Evolutionary conservation across 148 eudicot species (phyloP), one percentile per base, ranked within the genome.

Genomic region (Rhododendron williamsianum): DNA sequence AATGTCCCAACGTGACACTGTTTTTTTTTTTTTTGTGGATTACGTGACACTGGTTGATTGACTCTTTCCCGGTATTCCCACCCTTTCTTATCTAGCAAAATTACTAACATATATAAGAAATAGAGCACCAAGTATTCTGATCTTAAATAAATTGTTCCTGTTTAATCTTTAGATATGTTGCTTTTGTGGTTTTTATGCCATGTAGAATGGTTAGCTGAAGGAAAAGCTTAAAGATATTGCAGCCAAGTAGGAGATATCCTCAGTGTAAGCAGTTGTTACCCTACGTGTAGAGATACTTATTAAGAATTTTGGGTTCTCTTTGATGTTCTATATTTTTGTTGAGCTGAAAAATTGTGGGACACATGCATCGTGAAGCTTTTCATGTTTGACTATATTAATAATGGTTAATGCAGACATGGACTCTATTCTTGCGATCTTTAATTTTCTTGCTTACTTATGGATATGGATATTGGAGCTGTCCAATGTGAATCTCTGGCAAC

Each of bases 191-290:
- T 46, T 0, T 41, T 46, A 6, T 46, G 48, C 7, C 48, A 0
- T 46, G 48, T 46, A 46, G 84, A 82, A 2, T 12, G 84, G 84
- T 41, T 77, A 82, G 54, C 41, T 82, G 76, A 80, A 60, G 78
- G 56, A 63, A 43, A 79, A 46, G 78, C 60, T 79, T 27, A 67
- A 86, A 86, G 84, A 65, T 82, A 27, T 82, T 82, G 76, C 38
- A n/a, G 52, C 77, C 77, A n/a, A 67, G 0, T 33, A 25, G 54
- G 25, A 67, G 36, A 38, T 33, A 65, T 67, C 76, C 45, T 27
- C 73, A 82, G 81, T 19, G 46, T 36, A 0, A 76, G 23, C 79
- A 36, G n/a, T n/a, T n/a, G 5, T 38, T 19, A 6, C 19, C n/a
- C 9, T 9, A 27, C 33, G 16, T 69, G 46, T 76, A 76, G 79